A percentile compares a stretch with the other conserved stretches of the same genome.
Evolutionary conservation across 1,284 basidiomycete species (phyloP).

Genomic region (Ustilago sp.): DNA sequence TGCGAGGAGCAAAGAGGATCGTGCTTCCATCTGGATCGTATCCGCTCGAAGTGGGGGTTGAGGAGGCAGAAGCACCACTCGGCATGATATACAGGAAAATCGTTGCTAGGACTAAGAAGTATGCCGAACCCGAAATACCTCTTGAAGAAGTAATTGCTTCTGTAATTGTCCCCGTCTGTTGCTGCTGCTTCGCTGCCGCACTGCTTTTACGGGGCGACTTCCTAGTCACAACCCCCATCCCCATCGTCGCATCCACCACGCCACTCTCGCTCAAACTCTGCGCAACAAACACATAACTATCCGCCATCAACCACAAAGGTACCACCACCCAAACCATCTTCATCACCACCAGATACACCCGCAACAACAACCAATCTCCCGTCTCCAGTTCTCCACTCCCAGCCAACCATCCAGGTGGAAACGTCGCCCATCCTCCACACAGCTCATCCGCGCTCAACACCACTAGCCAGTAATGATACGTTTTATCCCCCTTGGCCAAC

Average conservation of each 20-base stretch:
- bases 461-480: conserved; percentile 63
- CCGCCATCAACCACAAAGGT: conserved; percentile 41
- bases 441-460: conserved; percentile 60
- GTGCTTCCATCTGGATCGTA: conserved; percentile 15
- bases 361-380: conserved; percentile 33
- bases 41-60: neutral
- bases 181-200: neutral
- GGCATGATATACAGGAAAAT: conserved; percentile 38
- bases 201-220: conserved; percentile 1
- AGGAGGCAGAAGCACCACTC: neutral
- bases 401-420: conserved; percentile 62
- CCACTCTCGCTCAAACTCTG: conserved; percentile 4
- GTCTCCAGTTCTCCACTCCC: conserved; percentile 25
- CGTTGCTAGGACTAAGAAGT: conserved; percentile 19
- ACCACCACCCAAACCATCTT: conserved; percentile 51
- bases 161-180: neutral
- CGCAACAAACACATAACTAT: conserved; percentile 29
- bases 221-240: neutral
- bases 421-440: conserved; percentile 67
- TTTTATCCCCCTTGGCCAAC: conserved; percentile 32
- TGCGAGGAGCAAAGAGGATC: conserved; percentile 4
- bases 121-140: conserved; percentile 25
- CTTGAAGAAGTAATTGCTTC: conserved; percentile 10
- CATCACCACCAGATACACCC: conserved; percentile 53
- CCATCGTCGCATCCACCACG: conserved; percentile 9